Evolutionary conservation across 2,329 filamentous ascomycete genomes (phyloP).

Genomic region (Ascochyta lentis): DNA sequence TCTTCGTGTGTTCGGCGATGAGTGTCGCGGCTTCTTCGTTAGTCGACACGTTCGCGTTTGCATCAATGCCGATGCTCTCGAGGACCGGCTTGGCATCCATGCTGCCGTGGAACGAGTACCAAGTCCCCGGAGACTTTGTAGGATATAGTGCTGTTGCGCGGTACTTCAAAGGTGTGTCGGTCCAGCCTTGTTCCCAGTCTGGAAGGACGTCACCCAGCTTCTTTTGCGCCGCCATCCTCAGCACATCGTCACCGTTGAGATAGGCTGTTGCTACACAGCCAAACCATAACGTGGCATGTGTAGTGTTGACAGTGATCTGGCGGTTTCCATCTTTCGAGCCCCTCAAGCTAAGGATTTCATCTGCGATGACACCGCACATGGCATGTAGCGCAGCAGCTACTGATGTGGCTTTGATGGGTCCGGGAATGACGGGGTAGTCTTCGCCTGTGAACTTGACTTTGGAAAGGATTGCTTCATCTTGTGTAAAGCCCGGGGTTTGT

Average conservation of each 20-base stretch:
- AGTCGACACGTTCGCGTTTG: slow-evolving; percentile 17
- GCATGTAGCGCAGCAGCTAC: slow-evolving; percentile 53
- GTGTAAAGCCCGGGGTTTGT: slow-evolving; percentile 51
- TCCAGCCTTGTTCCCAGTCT: slow-evolving; percentile 52
- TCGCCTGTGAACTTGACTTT: slow-evolving; percentile 51
- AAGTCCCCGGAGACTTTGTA: slow-evolving; percentile 53
- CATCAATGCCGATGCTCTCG: slow-evolving; percentile 55
- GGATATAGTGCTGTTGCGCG: slow-evolving; percentile 50
- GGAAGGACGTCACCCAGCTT: slow-evolving; percentile 40
- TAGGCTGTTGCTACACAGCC: slow-evolving; percentile 50
- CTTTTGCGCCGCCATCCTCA: slow-evolving; percentile 33
- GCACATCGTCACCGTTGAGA: slow-evolving; percentile 44
- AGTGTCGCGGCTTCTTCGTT: slow-evolving; percentile 33
- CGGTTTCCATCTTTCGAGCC: slow-evolving; percentile 24
- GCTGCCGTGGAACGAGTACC: slow-evolving; percentile 61
- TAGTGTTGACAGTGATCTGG: slow-evolving; percentile 54
- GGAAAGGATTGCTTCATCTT: slow-evolving; percentile 40
- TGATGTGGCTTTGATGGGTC: slow-evolving; percentile 54
- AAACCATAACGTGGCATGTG: slow-evolving; percentile 56
- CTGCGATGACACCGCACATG: slow-evolving; percentile 53
- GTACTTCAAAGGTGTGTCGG: slow-evolving; percentile 47
- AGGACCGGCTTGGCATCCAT: slow-evolving; percentile 55
- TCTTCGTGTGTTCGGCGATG: slow-evolving; percentile 27
- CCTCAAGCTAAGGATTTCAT: slow-evolving; percentile 48
- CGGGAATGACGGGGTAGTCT: slow-evolving; percentile 51